Evolutionary conservation across 106 monocot species (phyloP), one percentile per base, ranked within the genome.

Genomic region (Dendrobium huoshanense): DNA sequence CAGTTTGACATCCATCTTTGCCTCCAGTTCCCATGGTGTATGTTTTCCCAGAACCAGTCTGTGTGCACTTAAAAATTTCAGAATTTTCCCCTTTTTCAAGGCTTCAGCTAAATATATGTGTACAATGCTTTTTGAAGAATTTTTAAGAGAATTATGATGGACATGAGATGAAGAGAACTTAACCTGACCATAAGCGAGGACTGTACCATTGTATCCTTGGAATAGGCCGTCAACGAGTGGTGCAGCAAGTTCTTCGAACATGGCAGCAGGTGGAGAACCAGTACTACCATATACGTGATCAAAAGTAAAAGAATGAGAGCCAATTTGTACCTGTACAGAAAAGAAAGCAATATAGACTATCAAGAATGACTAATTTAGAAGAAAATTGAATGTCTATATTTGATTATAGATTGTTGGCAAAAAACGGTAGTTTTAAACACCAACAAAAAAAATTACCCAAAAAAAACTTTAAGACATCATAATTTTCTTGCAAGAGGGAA

Each of bases 21-120:
- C 88, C 79, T 80, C 88, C 95, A 17, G 98, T 95, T 31, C 98
- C 98, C 98, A 99, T 99, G 9, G 98, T 99, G 83, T 95, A 99
- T 77, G 98, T 99, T 86, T 99, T 99, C 56, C 98, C 98, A 58
- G 98, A 99, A 75, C 98, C 98, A n/a, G 98, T 99, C 98, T 99
- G 94, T 68, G 67, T 19, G 68, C 22, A 80, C 37, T 75, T 25
- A 59, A 5, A 79, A 77, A 80, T 75, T 55, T 84, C 64, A 85
- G 74, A 79, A 85, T 33, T 41, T 42, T 20, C 9, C 43, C 20
- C 74, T 43, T 43, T 31, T 79, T 70, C 65, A 80, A 80, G 51
- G 55, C n/a, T 15, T 67, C 8, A 55, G 65, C 15, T 4, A 49
- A 20, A 48, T 59, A 41, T 40, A 41, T 33, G 77, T 41, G 42